phyloP scores from a whole-genome alignment of 2,329 filamentous ascomycete genomes.

The Fusarium coffeatum region DNA sequence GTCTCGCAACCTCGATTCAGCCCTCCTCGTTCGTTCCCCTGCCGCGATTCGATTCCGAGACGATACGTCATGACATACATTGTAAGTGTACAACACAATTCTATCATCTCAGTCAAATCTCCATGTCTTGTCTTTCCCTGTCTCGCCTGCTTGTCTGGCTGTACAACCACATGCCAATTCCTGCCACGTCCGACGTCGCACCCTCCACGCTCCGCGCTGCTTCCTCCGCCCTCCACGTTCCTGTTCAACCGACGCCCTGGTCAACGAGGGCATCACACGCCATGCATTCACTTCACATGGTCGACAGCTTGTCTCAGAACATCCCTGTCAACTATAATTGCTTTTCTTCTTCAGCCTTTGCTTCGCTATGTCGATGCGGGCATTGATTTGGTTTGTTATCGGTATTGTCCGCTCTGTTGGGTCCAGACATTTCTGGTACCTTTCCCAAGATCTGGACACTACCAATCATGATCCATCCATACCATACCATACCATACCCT shows the following conservation, averaged over 20 bases:
- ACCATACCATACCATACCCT: background rate
- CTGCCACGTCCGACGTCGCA: constrained; percentile 43
- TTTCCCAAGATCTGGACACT: constrained; percentile 31
- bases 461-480: constrained; percentile 1
- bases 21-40: constrained; percentile 9
- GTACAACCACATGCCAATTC: constrained; percentile 38
- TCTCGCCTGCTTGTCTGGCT: constrained; percentile 11
- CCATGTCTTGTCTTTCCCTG: constrained; percentile 20
- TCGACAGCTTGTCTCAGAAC: constrained; percentile 21
- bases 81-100: constrained; percentile 49
- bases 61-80: constrained; percentile 56
- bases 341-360: constrained; percentile 29
- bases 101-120: constrained; percentile 27
- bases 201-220: constrained; percentile 29
- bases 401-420: constrained; percentile 29
- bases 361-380: constrained; percentile 18
- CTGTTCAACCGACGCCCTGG: constrained; percentile 35
- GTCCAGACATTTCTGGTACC: constrained; percentile 35
- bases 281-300: constrained; percentile 39
- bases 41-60: constrained; percentile 35
- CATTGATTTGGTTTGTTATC: constrained; percentile 2
- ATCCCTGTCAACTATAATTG: constrained; percentile 31
- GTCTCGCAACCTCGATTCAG: constrained; percentile 31
- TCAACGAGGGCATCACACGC: constrained; percentile 37
- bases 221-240: constrained; percentile 37